A percentile compares a stretch with the other conserved stretches of the same genome.
Conservation (phyloP, 176 grass and related monocot genomes). For the Calamus simplicifolius region DNA sequence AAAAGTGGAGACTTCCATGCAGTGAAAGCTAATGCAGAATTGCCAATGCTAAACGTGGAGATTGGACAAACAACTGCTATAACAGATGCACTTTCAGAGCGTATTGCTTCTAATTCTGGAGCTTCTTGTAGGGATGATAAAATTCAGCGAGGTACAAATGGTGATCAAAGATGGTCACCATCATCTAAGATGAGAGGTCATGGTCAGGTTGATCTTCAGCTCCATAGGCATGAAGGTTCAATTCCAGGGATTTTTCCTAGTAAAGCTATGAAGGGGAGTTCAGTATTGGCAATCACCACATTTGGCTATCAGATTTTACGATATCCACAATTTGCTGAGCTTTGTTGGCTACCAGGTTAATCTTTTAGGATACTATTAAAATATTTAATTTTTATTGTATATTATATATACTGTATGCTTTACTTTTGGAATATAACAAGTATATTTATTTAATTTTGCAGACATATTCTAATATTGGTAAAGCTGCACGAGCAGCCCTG, state of each 20-base stretch:
- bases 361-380: too few species aligned
- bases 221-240: constrained; percentile 17
- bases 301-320: constrained; percentile 87
- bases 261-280: constrained; percentile 36
- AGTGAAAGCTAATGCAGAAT: constrained; percentile 30
- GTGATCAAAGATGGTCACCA: constrained; percentile 20
- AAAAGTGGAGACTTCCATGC: constrained; percentile 26
- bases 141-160: constrained; percentile 17
- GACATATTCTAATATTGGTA: too few species aligned
- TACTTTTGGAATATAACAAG: too few species aligned
- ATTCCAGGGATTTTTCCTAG: constrained; percentile 27
- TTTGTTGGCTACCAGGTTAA: too few species aligned
- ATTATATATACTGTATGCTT: too few species aligned
- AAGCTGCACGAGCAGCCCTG: too few species aligned
- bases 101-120: constrained; percentile 13
- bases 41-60: constrained; percentile 14
- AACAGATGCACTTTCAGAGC: constrained; percentile 12
- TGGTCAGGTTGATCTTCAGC: constrained; percentile 15
- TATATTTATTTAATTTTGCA: too few species aligned
- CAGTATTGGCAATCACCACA: constrained; percentile 53
- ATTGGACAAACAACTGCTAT: constrained; percentile 14
- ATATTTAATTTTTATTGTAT: too few species aligned
- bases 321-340: constrained; percentile 79
- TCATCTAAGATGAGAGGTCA: constrained; percentile 24
- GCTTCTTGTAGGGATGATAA: constrained; percentile 27